These are phyloP conservation scores for Talaromyces sp. DNA, from an alignment of 2,329 filamentous ascomycete species.

Conservation along the genomic window DNA sequence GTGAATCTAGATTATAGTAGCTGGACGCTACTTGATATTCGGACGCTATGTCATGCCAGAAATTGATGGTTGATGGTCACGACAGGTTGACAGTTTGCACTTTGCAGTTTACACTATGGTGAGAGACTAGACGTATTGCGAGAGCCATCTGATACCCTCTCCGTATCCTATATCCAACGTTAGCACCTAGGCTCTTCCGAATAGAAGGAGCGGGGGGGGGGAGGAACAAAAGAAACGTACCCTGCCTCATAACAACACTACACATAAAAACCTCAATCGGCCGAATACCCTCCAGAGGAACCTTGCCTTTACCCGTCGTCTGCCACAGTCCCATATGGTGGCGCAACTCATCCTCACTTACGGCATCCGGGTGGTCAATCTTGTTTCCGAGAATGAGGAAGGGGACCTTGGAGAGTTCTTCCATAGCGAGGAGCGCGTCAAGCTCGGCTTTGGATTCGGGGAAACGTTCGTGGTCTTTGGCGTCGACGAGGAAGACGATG, in stretches of 20 bases:
- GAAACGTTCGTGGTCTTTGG: constrained; percentile 95
- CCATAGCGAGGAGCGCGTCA: constrained; percentile 91
- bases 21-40: not conserved
- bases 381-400: constrained; percentile 98
- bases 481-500: constrained; percentile 96
- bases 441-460: constrained; percentile 94
- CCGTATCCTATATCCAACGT: constrained; percentile 61
- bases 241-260: constrained; percentile 97
- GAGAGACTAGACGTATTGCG: constrained; percentile 71
- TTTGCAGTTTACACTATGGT: too few relatives aligned
- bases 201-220: not conserved
- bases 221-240: constrained; percentile 42
- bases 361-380: constrained; percentile 95
- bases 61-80: not conserved
- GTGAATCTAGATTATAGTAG: not conserved
- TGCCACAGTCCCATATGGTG: constrained; percentile 91
- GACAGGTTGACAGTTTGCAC: not conserved
- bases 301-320: constrained; percentile 93
- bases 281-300: constrained; percentile 83
- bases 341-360: constrained; percentile 92
- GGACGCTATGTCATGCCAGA: not conserved
- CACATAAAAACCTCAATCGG: constrained; percentile 99
- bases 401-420: constrained; percentile 91
- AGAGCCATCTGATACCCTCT: constrained; percentile 86
- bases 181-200: not conserved